Evolutionary conservation across 768 basidiomycete genomes (phyloP), one percentile per base, ranked within the genome.

Genomic region (Lactarius psammicola): DNA sequence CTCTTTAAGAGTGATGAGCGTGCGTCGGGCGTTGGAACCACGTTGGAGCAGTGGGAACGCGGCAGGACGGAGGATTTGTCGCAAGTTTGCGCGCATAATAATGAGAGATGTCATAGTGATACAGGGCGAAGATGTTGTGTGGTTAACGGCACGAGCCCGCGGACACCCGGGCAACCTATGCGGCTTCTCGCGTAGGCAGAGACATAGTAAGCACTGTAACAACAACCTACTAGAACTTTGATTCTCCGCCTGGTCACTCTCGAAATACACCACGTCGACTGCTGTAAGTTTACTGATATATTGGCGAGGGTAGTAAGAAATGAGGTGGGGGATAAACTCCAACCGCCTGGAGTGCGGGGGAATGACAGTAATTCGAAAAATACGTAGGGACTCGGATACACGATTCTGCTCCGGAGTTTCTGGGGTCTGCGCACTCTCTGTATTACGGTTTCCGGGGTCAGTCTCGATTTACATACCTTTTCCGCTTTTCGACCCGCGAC

Each of bases 1-100:
- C 23, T 70, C 42, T 59, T 49, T 62, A 11, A 70, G 54, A 17
- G 64, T 70, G 46, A 69, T 38, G 58, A 70, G 11, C 15, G 58
- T 60, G 60, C 69, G 67, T 15, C 49, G 44, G 38, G 60, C 13
- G 15, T 26, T 51, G 42, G 40, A 11, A 36, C 7, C 10, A 44
- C 30, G 56, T 1, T n/a, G 7, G 40, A 28, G 31, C 40, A 26
- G 26, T 2, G n/a, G 59, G 11, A 18, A 30, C 3, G 56, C 26
- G 30, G 36, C 15, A 33, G 59, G 40, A 38, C 46, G 62, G 9
- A 64, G 34, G 26, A 36, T 7, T 57, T 34, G 46, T 18, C 60
- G 49, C 38, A 62, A 13, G 28, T 49, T 8, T 11, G 49, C 13
- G 20, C 30, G 40, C 36, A 26, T 15, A 40, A n/a, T n/a, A n/a